Evolutionary conservation across 208 protist genomes (phyloP).

Genomic region (Zelonia costaricensis): DNA sequence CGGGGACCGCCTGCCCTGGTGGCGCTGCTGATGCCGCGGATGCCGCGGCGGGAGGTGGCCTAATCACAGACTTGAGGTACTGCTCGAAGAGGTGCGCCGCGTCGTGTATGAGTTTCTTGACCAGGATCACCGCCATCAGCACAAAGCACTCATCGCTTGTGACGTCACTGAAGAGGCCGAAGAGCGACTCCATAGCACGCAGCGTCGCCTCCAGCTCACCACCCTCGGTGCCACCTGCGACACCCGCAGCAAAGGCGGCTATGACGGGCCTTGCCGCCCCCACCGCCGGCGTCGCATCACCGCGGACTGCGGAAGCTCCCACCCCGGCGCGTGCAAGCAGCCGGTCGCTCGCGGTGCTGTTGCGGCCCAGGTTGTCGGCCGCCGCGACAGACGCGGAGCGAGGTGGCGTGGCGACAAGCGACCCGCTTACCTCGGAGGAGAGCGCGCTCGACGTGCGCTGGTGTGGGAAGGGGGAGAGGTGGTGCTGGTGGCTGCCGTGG

Average conservation of each 20-base stretch:
- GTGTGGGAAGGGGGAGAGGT: conserved; percentile 11
- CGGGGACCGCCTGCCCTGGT: conserved; percentile 19
- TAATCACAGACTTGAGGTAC: conserved; percentile 23
- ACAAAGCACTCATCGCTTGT: conserved; percentile 47
- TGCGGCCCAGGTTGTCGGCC: too few species aligned
- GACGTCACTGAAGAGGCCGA: conserved; percentile 39
- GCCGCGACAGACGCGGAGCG: too few species aligned
- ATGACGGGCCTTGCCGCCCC: neutral
- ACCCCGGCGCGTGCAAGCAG: too few species aligned
- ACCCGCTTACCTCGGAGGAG: neutral
- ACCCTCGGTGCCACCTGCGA: neutral
- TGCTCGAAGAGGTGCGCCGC: conserved; percentile 24
- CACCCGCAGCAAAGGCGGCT: neutral
- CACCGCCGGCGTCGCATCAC: neutral
- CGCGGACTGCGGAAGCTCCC: too few species aligned
- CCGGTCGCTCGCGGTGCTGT: too few species aligned
- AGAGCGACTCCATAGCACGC: conserved; percentile 34
- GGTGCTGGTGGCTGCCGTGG: conserved; percentile 9
- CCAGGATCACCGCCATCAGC: conserved; percentile 55
- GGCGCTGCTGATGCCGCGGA: neutral
- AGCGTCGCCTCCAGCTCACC: neutral
- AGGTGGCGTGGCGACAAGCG: neutral
- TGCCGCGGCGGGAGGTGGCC: neutral
- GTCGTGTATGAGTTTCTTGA: conserved; percentile 47
- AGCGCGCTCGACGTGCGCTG: neutral